Percentiles rank a stretch among this genome's conserved stretches.
Conservation (phyloP, 805 yeast genomes). For the Saturnispora serradocipensis region DNA sequence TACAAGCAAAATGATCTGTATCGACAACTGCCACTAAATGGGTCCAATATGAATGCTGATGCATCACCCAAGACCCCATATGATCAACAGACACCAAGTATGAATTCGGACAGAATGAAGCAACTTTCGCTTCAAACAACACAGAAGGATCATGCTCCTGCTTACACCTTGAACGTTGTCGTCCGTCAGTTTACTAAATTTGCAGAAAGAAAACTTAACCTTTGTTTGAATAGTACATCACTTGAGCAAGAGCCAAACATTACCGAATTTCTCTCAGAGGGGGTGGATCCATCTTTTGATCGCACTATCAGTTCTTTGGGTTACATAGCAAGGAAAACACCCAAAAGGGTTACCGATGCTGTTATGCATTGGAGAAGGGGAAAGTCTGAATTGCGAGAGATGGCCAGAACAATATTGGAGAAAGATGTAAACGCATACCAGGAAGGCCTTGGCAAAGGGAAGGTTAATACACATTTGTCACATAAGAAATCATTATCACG, state of each 20-base stretch:
- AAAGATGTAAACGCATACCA: slow-evolving; percentile 25
- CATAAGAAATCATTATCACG: slow-evolving; percentile 22
- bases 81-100: slow-evolving; percentile 6
- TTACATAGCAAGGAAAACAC: slow-evolving; percentile 79
- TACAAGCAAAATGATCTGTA: slow-evolving; percentile 12
- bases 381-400: slow-evolving; percentile 75
- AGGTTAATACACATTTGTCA: neutral
- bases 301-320: slow-evolving; percentile 80
- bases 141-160: slow-evolving; percentile 54
- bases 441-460: slow-evolving; percentile 9
- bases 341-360: slow-evolving; percentile 93
- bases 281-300: slow-evolving; percentile 80
- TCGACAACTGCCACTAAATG: slow-evolving; percentile 19
- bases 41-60: slow-evolving; percentile 20
- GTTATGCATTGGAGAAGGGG: slow-evolving; percentile 98
- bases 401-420: slow-evolving; percentile 47
- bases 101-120: slow-evolving; percentile 2
- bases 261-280: slow-evolving; percentile 70
- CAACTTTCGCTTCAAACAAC: slow-evolving; percentile 22
- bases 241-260: slow-evolving; percentile 69
- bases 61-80: slow-evolving; percentile 10
- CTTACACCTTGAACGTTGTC: slow-evolving; percentile 86
- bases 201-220: slow-evolving; percentile 78
- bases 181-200: slow-evolving; percentile 93
- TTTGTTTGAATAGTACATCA: slow-evolving; percentile 57